Conservation (phyloP, 805 yeast species). For the Candida caryicola region DNA sequence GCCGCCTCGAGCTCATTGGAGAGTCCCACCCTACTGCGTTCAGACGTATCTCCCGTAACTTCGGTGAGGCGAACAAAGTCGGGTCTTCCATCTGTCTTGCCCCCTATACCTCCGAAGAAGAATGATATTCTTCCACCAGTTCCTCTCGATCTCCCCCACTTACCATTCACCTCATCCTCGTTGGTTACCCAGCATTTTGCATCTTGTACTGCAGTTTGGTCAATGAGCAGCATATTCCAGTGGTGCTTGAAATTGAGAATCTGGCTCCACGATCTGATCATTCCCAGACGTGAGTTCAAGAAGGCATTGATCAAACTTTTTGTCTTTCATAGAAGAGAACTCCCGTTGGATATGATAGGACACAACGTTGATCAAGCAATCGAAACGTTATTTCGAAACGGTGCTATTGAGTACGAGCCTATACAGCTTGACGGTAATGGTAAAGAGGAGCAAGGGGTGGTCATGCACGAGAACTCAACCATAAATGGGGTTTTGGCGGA, state of each 20-base stretch:
- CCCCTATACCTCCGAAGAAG: conserved; percentile 9
- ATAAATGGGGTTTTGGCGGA: conserved; percentile 44
- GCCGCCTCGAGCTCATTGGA: conserved; percentile 4
- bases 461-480: conserved; percentile 14
- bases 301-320: conserved; percentile 51
- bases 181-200: conserved; percentile 49
- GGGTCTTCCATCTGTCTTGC: conserved; percentile 2
- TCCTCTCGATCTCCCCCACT: conserved; percentile 49
- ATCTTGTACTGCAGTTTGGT: conserved; percentile 45
- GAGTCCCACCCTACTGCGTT: conserved; percentile 3
- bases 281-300: conserved; percentile 51
- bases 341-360: conserved; percentile 49
- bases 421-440: neutral
- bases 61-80: neutral
- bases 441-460: conserved; percentile 10
- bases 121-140: conserved; percentile 38
- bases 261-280: conserved; percentile 52
- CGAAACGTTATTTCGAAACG: conserved; percentile 37
- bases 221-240: conserved; percentile 46
- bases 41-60: neutral
- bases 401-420: conserved; percentile 38
- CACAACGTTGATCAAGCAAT: conserved; percentile 50
- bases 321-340: conserved; percentile 48
- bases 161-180: conserved; percentile 54
- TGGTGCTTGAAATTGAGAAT: conserved; percentile 53